Percentiles rank a stretch among this genome's conserved stretches.
Evolutionary conservation across 2,329 filamentous ascomycete genomes (phyloP).

Genomic region (Aureobasidium sp.): DNA sequence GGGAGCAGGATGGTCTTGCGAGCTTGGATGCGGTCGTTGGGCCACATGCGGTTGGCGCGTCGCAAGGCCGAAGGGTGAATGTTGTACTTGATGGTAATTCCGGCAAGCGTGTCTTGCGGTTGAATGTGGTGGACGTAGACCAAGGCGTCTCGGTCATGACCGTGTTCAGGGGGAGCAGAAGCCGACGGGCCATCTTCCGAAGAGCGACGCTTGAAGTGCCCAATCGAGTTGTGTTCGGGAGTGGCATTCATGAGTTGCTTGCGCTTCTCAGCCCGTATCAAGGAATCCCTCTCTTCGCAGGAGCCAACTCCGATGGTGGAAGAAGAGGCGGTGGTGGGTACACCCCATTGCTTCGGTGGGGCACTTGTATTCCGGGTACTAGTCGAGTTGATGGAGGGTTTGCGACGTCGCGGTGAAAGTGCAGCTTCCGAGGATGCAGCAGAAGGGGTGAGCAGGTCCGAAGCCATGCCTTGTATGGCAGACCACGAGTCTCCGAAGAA

Average conservation of each 20-base stretch:
- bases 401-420: conserved; percentile 9
- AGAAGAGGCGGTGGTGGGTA: conserved; percentile 26
- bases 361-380: conserved; percentile 25
- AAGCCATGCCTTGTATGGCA: conserved; percentile 40
- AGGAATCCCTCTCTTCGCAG: conserved; percentile 36
- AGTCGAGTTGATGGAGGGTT: conserved; percentile 21
- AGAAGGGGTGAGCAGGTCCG: conserved; percentile 31
- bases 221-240: conserved; percentile 34
- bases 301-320: conserved; percentile 34
- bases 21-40: conserved; percentile 79
- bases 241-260: conserved; percentile 35
- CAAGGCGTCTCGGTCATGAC: conserved; percentile 63
- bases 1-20: conserved; percentile 75
- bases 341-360: conserved; percentile 41
- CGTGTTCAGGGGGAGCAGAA: conserved; percentile 45
- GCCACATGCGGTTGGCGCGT: conserved; percentile 90
- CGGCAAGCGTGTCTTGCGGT: conserved; percentile 77
- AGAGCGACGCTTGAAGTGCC: conserved; percentile 53
- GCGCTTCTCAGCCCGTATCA: conserved; percentile 41
- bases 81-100: conserved; percentile 81
- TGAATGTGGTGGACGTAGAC: conserved; percentile 86
- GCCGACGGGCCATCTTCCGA: conserved; percentile 51
- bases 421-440: neutral
- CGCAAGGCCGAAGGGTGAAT: conserved; percentile 75
- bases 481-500: conserved; percentile 42